Base-by-base conservation (phyloP, 2,329 filamentous ascomycete species). In the Rutstroemia sydowiana region DNA sequence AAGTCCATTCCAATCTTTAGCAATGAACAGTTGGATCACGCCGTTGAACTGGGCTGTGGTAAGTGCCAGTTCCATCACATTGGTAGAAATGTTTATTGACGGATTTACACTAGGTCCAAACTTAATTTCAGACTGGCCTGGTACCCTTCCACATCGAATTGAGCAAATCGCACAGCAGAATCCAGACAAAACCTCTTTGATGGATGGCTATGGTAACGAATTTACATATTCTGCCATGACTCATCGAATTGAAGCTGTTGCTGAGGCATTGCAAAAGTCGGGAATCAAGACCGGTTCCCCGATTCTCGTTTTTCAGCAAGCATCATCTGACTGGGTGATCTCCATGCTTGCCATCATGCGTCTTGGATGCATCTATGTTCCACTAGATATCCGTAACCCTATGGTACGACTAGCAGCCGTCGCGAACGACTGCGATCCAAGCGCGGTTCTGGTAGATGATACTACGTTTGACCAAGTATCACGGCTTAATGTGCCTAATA, bases 311-410 rank as follows among this genome's bases (percentile, higher is more conserved):
- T 48, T 48, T 16, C 48, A 53, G 14, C 49, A 59, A n/a, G 50
- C 58, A 6, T 46, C 49, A n/a, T 42, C 50, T 7, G 55, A 64
- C 37, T 63, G 59, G 59, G 58, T 66, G 23, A 62, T 59, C 40
- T 67, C 64, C 4, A 52, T 68, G 45, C 56, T 71, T 3, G 68
- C 66, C 3, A 63, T 69, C 21, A 45, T 66, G 43, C 56, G 60
- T 1, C 51, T 65, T 21, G 67, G 67, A 3, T 65, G 59, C 6
- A 53, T 61, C 5, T 70, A 69, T 45, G 48, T 69, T 6, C 68
- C 68, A 0, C 45, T 71, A 9, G 68, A 70, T 50, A 54, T 57
- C 5, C 59, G 61, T 11, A 61, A 57, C 9, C 60, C 63, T 0
- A 47, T 59, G 5, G 37, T 56, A 14, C 61, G 65, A 26, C 58